Evolutionary conservation across 495 filamentous ascomycete species (phyloP), one percentile per base, ranked within the genome.

Genomic region (Aspergillus asperescens): DNA sequence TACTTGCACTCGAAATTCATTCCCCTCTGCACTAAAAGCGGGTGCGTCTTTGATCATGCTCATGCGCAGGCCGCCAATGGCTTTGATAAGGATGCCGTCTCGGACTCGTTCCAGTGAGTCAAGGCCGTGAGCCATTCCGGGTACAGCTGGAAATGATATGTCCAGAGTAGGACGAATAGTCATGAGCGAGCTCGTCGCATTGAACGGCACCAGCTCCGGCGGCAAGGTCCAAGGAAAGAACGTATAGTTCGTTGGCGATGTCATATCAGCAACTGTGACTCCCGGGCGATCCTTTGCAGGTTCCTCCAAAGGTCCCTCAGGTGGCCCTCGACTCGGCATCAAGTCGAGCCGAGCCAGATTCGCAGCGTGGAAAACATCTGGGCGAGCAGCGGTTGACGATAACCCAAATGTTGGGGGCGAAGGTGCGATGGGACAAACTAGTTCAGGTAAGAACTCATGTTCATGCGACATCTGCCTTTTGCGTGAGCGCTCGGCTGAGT

Each of bases 181-280:
- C 56, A 90, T 80, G 24, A 74, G 78, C 18, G 84, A 77, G 50
- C 88, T 92, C 9, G 75, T 83, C 2, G 83, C 91, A 54, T 93
- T 81, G 16, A 72, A 73, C 0, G 89, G 89, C 7, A 96, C 74
- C 39, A 93, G 69, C 38, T 83, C 77, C 3, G 73, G 70, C 0
- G 92, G 90, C 0, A 97, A 72, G 0, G 93, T 96, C 90, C 91
- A 96, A 3, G 93, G 93, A 57, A 88, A 98, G 57, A 88, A 88
- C 0, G 86, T 94, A 61, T 90, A 84, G 62, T 91, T 93, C 5
- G 75, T 80, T 7, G 83, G 83, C 3, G 83, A 85, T 8, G 67
- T 69, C n/a, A 83, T 56, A 57, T 84, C 81, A 4, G 80, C 73
- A 15, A 80, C 61, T 15, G 77, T 80, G 22, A 80, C 75, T 52